Evolutionary conservation across 176 grass and related monocot genomes (phyloP), one percentile per base, ranked within the genome.

Genomic region (Eragrostis nindensis): DNA sequence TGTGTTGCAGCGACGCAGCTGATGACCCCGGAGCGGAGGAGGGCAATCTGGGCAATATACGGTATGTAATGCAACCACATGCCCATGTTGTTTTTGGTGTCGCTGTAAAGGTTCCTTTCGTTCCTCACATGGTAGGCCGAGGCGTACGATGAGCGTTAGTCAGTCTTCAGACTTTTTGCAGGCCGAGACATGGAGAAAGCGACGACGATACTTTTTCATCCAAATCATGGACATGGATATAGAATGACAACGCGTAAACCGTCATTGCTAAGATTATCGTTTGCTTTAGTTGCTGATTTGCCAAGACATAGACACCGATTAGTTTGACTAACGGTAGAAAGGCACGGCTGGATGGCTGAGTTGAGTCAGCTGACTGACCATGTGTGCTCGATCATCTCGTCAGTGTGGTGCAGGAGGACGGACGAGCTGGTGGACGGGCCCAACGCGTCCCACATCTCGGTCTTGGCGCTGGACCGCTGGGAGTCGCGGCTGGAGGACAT

Each of bases 341-440:
- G 57, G 0, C 45, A 32, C 5, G n/a, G n/a, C n/a, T n/a, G n/a
- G 38, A 59, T 42, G 4, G 26, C 57, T 65, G 56, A 82, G 46
- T n/a, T n/a, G n/a, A n/a, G n/a, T n/a, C n/a, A n/a, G n/a, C n/a
- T n/a, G n/a, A n/a, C 16, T 41, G 30, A 27, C 26, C 74, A 38
- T 62, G 5, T 36, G 8, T 62, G 63, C 65, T 46, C n/a, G n/a
- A n/a, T n/a, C n/a, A n/a, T n/a, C n/a, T n/a, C 24, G 1, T 4
- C 86, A 98, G 96, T 98, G 38, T 98, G 96, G 96, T 98, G 96
- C 89, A 91, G 96, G 84, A 71, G 96, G 25, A 98, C 96, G 16
- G 92, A 98, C 46, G 96, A 98, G 79, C 92, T 98, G 1, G 92
- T 98, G 1, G 96, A 98, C 38, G 96, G 96, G 0, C 96, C 96